Base-by-base conservation (phyloP, 2,329 filamentous ascomycete genomes). In the Beauveria rudraprayagi region DNA sequence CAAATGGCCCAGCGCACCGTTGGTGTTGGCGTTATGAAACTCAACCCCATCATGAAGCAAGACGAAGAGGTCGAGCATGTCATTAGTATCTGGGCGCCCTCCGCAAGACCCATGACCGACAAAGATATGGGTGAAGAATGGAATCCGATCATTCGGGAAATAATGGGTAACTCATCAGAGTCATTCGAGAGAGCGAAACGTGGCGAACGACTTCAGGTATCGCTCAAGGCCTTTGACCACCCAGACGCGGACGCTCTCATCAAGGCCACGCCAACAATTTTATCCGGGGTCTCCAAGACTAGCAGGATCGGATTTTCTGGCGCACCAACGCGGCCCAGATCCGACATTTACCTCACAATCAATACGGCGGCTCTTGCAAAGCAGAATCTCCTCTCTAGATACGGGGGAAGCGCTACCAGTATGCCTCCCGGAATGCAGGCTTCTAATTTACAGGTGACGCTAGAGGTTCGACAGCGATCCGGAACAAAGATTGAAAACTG, bases 271-370 rank as follows among this genome's bases (percentile, higher is more conserved):
- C 94, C 94, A 0, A 97, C 93, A 0, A 77, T 95, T 16, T 83
- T 99, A 16, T 88, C 95, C 56, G 87, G 89, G 56, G 84, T 97
- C 63, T 81, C 82, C 61, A 89, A 89, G 72, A 96, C 92, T 0
- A 88, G 82, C 68, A 94, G 94, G 71, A 92, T 97, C 72, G 94
- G 92, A 2, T 97, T 99, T 71, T 91, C 93, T 3, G 92, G 92
- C 14, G 92, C 92, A 1, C 93, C 94, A 0, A 92, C 89, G 0
- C 92, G 91, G 70, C 82, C 89, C 17, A 83, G 95, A 67, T 97
- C 92, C 11, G 95, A 99, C 72, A 97, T 99, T 56, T 99, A 99
- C 71, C 75, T 99, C 50, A 97, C 92, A 0, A 75, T 99, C 53
- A 85, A 86, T 62, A 87, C 91, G 65, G 90, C 91, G 0, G 80